Conservation (phyloP, 495 filamentous ascomycete species). For the Neurospora sp. region DNA sequence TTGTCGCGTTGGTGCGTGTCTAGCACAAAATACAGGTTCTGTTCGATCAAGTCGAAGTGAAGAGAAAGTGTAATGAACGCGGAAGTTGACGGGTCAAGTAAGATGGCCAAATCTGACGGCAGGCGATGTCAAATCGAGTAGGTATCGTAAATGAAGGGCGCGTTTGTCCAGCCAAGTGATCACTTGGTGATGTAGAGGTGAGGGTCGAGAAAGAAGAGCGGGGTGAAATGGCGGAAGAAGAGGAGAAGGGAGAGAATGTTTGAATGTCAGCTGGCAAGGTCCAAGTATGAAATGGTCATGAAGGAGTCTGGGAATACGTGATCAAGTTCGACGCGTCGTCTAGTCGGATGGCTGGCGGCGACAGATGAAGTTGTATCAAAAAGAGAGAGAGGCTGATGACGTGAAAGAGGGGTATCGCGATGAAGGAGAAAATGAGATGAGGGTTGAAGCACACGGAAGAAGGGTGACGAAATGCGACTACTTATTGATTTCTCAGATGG, state of each 20-base stretch:
- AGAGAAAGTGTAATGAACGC: no score
- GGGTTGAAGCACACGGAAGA: neutral
- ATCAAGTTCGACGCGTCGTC: neutral
- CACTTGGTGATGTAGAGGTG: no score
- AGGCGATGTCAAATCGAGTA: no score
- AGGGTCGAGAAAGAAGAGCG: no score
- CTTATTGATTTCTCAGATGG: neutral
- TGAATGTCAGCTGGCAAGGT: neutral
- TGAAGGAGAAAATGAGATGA: neutral
- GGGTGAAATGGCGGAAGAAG: neutral
- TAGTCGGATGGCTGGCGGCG: neutral
- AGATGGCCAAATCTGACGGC: no score
- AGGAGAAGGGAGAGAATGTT: neutral
- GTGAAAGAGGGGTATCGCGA: neutral
- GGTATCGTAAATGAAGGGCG: no score
- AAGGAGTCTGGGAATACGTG: neutral
- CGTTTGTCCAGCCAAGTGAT: no score
- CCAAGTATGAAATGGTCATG: no score
- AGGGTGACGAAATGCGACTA: neutral
- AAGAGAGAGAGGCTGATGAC: neutral
- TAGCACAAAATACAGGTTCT: no score
- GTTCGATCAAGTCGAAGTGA: no score
- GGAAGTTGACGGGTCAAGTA: no score
- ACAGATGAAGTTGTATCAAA: neutral
- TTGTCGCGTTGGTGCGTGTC: no score